phyloP scores from a whole-genome alignment of 257 asterid species.

The Fraxinus pennsylvanica region DNA sequence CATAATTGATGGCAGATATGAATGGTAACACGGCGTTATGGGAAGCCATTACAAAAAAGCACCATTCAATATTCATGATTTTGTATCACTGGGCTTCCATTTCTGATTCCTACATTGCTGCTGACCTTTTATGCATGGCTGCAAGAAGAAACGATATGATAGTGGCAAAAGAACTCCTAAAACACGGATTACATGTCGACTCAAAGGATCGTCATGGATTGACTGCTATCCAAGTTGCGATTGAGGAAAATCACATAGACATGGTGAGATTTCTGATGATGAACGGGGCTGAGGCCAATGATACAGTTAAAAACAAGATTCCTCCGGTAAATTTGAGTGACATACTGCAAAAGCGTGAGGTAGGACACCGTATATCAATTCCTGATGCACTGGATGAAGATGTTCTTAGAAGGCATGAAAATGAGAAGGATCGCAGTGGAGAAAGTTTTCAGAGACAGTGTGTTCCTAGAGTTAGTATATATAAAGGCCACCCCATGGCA shows the following conservation, averaged over 20 bases:
- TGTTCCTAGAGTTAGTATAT: slow-evolving; percentile 60
- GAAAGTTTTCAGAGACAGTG: slow-evolving; percentile 17
- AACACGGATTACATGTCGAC: slow-evolving; percentile 70
- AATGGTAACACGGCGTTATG: slow-evolving; percentile 84
- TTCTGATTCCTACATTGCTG: slow-evolving; percentile 72
- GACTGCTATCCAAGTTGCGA: slow-evolving; percentile 72
- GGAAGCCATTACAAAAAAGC: slow-evolving; percentile 73
- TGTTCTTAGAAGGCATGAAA: slow-evolving; percentile 26
- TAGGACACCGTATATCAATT: slow-evolving; percentile 58
- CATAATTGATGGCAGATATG: slow-evolving; percentile 39
- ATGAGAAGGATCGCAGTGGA: slow-evolving; percentile 20
- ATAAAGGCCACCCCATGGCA: slow-evolving; percentile 63
- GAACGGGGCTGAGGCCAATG: slow-evolving; percentile 75
- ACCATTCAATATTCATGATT: slow-evolving; percentile 69
- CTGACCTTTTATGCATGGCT: slow-evolving; percentile 81
- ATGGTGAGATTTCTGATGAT: slow-evolving; percentile 65
- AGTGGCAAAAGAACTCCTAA: slow-evolving; percentile 61
- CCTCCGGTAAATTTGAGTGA: slow-evolving; percentile 41
- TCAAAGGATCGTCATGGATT: slow-evolving; percentile 66
- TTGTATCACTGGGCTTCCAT: slow-evolving; percentile 83
- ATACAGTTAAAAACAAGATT: slow-evolving; percentile 35
- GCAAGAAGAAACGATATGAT: slow-evolving; percentile 57
- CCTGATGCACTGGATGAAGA: slow-evolving; percentile 31
- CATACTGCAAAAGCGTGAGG: slow-evolving; percentile 58
- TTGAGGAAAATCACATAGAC: slow-evolving; percentile 49